A percentile compares a stretch with the other conserved stretches of the same genome.
These are phyloP conservation scores for Kokia cookei DNA, from an alignment of 441 rosid species.

Conservation along the genomic window DNA sequence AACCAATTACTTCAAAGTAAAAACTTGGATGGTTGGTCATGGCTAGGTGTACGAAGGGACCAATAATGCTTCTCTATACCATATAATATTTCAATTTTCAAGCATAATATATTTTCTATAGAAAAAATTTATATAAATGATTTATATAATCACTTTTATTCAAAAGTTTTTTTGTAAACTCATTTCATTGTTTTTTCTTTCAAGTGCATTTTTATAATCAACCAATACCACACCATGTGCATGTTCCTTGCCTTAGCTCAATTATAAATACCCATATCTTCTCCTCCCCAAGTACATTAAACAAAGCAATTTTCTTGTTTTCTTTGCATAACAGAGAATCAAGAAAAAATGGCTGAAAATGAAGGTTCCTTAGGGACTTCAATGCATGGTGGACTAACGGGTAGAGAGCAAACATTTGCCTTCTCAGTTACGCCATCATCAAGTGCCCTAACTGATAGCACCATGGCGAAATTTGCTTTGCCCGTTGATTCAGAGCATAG, in stretches of 20 bases:
- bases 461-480: conserved; percentile 44
- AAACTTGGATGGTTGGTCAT: neutral
- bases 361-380: conserved; percentile 69
- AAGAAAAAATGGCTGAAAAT: conserved; percentile 19
- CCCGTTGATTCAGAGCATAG: conserved; percentile 83
- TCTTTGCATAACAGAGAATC: neutral
- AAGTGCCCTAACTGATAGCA: conserved; percentile 31
- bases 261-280: neutral
- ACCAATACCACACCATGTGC: conserved; percentile 6
- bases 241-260: neutral
- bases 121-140: neutral
- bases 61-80: neutral
- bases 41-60: neutral
- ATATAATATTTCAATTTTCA: neutral
- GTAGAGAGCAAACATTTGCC: conserved; percentile 56
- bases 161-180: neutral
- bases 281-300: neutral
- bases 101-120: neutral
- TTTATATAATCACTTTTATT: neutral
- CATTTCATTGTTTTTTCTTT: too few species aligned
- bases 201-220: neutral
- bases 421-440: conserved; percentile 44
- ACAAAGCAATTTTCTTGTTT: neutral
- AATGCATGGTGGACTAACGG: conserved; percentile 77
- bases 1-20: too few species aligned